Evolutionary conservation across 306 rosid genomes (phyloP).

Genomic region (Castanospermum australe): DNA sequence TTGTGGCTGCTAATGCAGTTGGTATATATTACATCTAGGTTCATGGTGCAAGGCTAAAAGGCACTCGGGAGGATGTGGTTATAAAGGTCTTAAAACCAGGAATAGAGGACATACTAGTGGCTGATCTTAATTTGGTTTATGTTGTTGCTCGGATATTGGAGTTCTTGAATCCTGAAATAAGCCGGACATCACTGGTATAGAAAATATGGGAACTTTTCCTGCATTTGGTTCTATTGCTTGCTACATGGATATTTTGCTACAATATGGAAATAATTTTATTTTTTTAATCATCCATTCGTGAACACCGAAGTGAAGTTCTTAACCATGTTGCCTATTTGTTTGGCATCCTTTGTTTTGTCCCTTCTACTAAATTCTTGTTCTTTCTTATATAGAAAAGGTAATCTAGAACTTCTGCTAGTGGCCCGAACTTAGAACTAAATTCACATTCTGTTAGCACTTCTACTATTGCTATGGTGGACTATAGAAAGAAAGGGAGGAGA

Average conservation of each 20-base stretch:
- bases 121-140: constrained; percentile 92
- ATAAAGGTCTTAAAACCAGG: constrained; percentile 97
- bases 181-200: constrained; percentile 84
- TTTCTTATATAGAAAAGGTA: constrained; percentile 1
- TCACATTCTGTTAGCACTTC: background rate
- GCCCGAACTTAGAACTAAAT: no score
- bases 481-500: no score
- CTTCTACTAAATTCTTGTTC: background rate
- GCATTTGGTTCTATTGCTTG: background rate
- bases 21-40: constrained; percentile 52
- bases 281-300: background rate
- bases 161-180: constrained; percentile 89
- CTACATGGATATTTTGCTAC: constrained; percentile 9
- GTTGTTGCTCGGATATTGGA: constrained; percentile 88
- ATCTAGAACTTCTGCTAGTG: constrained; percentile 1
- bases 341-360: background rate
- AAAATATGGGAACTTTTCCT: constrained; percentile 14
- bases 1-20: constrained; percentile 20
- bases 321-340: constrained; percentile 8
- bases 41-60: constrained; percentile 90
- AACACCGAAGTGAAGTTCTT: constrained; percentile 13
- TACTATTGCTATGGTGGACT: no score
- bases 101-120: constrained; percentile 85
- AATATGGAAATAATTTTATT: background rate
- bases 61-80: constrained; percentile 89